phyloP scores from a whole-genome alignment of 2,329 filamentous ascomycete genomes.

The Madurella fahalii region DNA sequence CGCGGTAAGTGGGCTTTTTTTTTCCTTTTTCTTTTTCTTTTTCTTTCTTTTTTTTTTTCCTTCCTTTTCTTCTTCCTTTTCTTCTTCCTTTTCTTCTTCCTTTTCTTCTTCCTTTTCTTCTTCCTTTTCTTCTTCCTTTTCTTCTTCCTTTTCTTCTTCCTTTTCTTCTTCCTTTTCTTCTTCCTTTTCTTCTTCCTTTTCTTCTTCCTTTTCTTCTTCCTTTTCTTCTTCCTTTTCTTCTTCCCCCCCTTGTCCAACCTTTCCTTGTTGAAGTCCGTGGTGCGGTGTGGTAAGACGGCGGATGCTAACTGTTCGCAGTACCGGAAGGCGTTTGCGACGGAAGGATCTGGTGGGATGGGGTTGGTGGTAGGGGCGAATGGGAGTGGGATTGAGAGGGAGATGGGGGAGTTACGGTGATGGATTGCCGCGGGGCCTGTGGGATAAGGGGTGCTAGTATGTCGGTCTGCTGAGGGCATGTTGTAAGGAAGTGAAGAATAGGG shows the following conservation, averaged over 20 bases:
- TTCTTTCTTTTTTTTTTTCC: not conserved
- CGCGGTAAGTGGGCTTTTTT: constrained; percentile 57
- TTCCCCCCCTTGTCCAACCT: no score
- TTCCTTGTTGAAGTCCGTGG: not conserved
- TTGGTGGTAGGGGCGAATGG: not conserved
- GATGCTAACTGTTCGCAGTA: not conserved
- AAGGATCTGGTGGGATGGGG: not conserved
- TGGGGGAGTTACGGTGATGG: not conserved
- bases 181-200: not conserved
- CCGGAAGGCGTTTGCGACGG: not conserved
- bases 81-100: not conserved
- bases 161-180: not conserved
- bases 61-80: not conserved
- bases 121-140: not conserved
- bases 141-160: not conserved
- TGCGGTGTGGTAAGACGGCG: not conserved
- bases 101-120: not conserved
- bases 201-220: not conserved
- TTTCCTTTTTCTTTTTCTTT: not conserved
- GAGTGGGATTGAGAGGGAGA: not conserved
- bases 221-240: not conserved
- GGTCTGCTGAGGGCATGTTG: no score
- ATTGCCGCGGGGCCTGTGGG: not conserved
- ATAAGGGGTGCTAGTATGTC: no score
- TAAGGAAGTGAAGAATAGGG: no score